phyloP scores from a whole-genome alignment of 306 rosid species.

The Gleditsia sinensis region DNA sequence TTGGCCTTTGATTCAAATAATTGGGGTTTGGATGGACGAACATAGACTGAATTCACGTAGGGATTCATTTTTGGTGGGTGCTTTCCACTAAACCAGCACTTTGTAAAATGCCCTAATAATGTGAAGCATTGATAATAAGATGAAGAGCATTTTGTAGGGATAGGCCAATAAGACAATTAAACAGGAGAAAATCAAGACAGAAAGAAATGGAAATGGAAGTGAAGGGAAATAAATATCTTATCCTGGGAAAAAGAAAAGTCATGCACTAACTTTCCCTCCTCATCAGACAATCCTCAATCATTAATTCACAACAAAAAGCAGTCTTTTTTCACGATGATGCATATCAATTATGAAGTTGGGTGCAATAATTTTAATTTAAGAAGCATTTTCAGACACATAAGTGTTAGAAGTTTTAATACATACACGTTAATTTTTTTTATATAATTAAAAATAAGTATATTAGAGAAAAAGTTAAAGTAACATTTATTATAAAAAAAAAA shows the following conservation, averaged over 20 bases:
- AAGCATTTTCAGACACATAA: no score
- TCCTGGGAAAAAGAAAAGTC: neutral
- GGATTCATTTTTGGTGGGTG: neutral
- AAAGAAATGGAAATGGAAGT: neutral
- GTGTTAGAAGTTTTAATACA: no score
- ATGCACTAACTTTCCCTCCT: neutral
- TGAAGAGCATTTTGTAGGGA: neutral
- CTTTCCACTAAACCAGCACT: slow-evolving; percentile 26
- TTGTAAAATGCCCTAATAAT: neutral
- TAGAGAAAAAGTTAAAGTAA: no score
- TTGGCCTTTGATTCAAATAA: neutral
- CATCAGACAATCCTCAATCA: neutral
- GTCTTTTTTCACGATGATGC: no score
- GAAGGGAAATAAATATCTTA: neutral
- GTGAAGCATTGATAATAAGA: neutral
- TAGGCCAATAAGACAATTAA: neutral
- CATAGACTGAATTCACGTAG: neutral
- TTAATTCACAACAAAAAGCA: neutral
- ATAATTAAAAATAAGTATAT: no score
- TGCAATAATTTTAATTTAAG: no score
- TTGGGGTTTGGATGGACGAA: neutral
- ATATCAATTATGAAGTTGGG: no score
- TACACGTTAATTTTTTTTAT: no score
- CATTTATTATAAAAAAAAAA: no score
- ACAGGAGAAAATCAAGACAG: neutral